These are phyloP conservation scores for Phytophthora pini DNA, from an alignment of 352 stramenopile species.

Conservation along the genomic window DNA sequence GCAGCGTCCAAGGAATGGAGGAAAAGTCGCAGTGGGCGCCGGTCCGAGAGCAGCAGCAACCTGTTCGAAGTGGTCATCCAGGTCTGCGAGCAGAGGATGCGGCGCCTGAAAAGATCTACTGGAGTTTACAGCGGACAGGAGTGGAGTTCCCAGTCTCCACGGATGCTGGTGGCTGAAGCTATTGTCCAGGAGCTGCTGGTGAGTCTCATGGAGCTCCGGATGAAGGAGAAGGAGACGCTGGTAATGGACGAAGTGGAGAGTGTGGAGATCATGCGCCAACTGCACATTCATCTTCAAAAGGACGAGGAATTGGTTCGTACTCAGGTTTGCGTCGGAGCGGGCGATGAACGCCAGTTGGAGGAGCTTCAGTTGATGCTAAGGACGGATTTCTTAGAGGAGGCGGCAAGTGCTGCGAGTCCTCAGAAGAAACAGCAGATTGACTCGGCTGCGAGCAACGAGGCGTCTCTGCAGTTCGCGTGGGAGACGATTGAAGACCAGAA, in stretches of 20 bases:
- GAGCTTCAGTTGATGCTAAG: conserved; percentile 61
- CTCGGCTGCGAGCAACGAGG: conserved; percentile 51
- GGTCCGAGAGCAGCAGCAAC: conserved; percentile 30
- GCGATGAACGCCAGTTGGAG: conserved; percentile 58
- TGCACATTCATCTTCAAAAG: conserved; percentile 53
- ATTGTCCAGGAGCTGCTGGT: conserved; percentile 75
- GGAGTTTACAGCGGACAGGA: conserved; percentile 15
- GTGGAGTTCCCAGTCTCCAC: conserved; percentile 38
- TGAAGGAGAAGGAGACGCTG: conserved; percentile 60
- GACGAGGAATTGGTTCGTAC: conserved; percentile 51
- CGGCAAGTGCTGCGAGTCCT: conserved; percentile 31
- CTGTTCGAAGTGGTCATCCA: conserved; percentile 57
- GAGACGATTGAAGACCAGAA: conserved; percentile 81
- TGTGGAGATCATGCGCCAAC: conserved; percentile 57
- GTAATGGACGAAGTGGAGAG: conserved; percentile 69
- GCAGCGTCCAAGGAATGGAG: conserved; percentile 36
- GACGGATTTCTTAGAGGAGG: conserved; percentile 61
- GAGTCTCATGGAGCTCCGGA: conserved; percentile 55
- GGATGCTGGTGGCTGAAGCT: conserved; percentile 61
- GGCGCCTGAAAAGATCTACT: conserved; percentile 36
- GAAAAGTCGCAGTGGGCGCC: conserved; percentile 29
- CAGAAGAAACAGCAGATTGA: conserved; percentile 36
- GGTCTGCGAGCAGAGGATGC: conserved; percentile 65
- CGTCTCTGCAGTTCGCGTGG: conserved; percentile 78
- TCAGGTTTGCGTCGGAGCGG: conserved; percentile 52